Base-by-base conservation (phyloP, 805 yeast species). In the Wickerhamiella parazyma region DNA sequence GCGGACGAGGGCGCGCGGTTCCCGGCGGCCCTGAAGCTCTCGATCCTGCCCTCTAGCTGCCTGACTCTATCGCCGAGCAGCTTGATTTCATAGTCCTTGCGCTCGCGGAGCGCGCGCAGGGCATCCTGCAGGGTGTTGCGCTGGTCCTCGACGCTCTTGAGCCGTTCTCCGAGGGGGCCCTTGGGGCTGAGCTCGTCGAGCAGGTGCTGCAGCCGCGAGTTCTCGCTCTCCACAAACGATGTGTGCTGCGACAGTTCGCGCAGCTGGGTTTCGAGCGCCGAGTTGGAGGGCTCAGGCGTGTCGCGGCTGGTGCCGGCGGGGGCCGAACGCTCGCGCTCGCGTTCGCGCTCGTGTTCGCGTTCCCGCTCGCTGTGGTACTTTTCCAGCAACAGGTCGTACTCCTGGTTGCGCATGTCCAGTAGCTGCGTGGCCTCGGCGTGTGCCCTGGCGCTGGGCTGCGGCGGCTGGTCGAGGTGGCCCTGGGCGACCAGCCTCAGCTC, bases 71-170 rank as follows among this genome's bases (percentile, higher is more conserved):
- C 56, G 14, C 46, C 49, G 21, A 55, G 38, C 25, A 56, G 55
- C 21, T 53, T 45, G 33, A 57, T 54, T 43, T 65, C 67, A 18
- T 61, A 59, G 44, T 59, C 64, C 41, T 63, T 61, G 26, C 67
- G 58, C 42, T 62, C 67, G 11, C 64, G 52, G 42, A 65, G 48
- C 3, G 67, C 53, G n/a, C 68, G 57, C 21, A 65, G 48, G 3
- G 69, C 65, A 36, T 62, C 63, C 41, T 65, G 59, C 20, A 65
- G 52, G 10, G 63, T 68, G 31, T 56, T 56, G 21, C 69, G 55
- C 49, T 65, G 69, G 9, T 55, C 55, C 37, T 54, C 58, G 19
- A 61, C 58, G 3, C 54, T 49, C 38, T 51, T 53, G 43, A 62
- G 53, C 40, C 62, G 60, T 18, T 58, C 62, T n/a, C 61, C 56